Evolutionary conservation across 2,329 filamentous ascomycete species (phyloP), one percentile per base, ranked within the genome.

Genomic region (Stagonosporopsis rhizophila): DNA sequence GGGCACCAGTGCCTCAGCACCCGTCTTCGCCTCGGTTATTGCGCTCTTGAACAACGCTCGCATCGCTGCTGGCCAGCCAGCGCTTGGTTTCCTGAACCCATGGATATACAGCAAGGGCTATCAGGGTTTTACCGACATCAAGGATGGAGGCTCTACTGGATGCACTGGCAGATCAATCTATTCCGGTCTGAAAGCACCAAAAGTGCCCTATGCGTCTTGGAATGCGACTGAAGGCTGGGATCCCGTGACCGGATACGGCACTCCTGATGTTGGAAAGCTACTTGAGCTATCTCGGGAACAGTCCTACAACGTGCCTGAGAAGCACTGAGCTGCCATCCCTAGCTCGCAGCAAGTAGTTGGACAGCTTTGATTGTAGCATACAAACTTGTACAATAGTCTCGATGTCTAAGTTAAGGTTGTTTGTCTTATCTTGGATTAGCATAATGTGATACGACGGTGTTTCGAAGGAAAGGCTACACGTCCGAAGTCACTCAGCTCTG

Each of bases 191-290:
- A 28, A 57, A 0, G 73, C 80, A 27, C 77, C 75, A 1, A 64
- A 63, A 44, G 76, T 83, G 5, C 77, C 75, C 2, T 74, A 78
- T 63, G 81, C 82, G 1, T 76, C 78, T 35, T 83, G 81, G 80
- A 82, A 82, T 68, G 81, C 81, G 20, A 81, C 79, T 0, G 58
- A 67, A 27, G 80, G 80, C 2, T 83, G 81, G 81, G 80, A 83
- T 66, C 80, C 81, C 1, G 80, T 78, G 5, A 82, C 80, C 14
- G 80, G 80, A 0, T 68, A 73, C 30, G 74, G 75, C 6, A 77
- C 75, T 25, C 75, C 74, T 0, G 67, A 75, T 42, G 75, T 77
- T 49, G 64, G 64, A 42, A 66, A 72, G 59, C 60, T 77, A 42
- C 60, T 75, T 27, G 59, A 68, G 54, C 56, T 75, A 17, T 58